Evolutionary conservation across 176 grass and related monocot genomes (phyloP).

Genomic region (Raddia guianensis): DNA sequence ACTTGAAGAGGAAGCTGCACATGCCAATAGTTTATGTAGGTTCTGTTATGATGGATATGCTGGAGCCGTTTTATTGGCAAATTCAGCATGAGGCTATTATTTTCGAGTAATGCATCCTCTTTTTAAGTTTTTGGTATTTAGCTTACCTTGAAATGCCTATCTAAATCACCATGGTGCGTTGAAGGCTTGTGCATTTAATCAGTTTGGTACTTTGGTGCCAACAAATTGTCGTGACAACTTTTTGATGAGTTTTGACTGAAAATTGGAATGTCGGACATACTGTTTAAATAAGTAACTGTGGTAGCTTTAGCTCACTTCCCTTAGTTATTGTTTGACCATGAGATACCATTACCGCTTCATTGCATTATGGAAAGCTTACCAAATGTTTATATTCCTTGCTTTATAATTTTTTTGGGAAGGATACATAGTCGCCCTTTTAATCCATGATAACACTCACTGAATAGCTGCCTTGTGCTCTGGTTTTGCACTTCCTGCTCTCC

Average conservation of each 20-base stretch:
- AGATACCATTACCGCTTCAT: neutral
- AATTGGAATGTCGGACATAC: neutral
- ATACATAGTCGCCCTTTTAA: neutral
- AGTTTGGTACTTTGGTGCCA: neutral
- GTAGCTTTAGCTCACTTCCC: neutral
- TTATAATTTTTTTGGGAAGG: neutral
- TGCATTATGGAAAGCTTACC: neutral
- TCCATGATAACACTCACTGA: neutral
- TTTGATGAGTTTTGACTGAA: neutral
- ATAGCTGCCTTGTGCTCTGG: neutral
- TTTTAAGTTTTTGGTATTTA: neutral
- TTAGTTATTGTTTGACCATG: neutral
- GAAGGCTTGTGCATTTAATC: neutral
- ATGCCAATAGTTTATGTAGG: neutral
- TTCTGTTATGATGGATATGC: neutral
- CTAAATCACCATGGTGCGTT: no score
- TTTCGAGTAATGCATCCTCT: neutral
- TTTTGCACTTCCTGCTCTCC: neutral
- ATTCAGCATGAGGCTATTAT: neutral
- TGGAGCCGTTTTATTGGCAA: neutral
- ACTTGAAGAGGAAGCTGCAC: neutral
- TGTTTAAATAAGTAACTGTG: neutral
- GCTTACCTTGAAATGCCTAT: neutral
- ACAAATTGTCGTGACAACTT: neutral
- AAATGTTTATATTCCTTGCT: neutral